Evolutionary conservation across 2,329 filamentous ascomycete genomes (phyloP), one percentile per base, ranked within the genome.

Genomic region (Pseudocercospora pini-densiflorae): DNA sequence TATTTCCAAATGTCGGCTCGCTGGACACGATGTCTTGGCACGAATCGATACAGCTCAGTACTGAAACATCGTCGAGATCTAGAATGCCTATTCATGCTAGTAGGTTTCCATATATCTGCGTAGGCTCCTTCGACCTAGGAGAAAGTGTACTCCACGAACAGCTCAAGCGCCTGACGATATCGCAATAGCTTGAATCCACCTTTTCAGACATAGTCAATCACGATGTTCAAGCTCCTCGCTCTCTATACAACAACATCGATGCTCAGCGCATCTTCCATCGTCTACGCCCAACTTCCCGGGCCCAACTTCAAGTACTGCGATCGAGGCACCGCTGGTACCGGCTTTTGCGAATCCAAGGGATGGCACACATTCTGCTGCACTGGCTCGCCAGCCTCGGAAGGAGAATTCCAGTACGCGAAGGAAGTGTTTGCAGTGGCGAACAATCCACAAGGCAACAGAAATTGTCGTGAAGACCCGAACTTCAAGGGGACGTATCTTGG

Each of bases 351-450:
- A 24, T 14, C 29, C 0, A n/a, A 23, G 43, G 49, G 60, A 5
- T 62, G 60, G 60, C 60, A 62, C 19, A 62, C 60, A 55, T 62
- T 36, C 29, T 62, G 60, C 60, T 62, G 60, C 21, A 33, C 47
- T 31, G 29, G 29, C 2, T 10, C 2, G 6, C 60, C 60, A 54
- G 60, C 47, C 5, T 54, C 45, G 19, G 47, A 55, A 14, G 60
- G 60, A 62, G 47, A 55, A 62, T 62, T 62, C 60, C 45, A 62
- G 14, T 62, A 62, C 47, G 14, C 19, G 9, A 62, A 54, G 19
- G 60, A 62, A 19, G 47, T 62, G 24, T 62, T 54, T 23, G 60
- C 60, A 2, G 27, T 19, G n/a, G 60, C 47, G 5, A 40, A 14
- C 47, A 62, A 62, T 31, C 60, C 60, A 7, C 60, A 62, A 24